These are phyloP conservation scores for Gloeophyllum trabeum DNA, from an alignment of 768 basidiomycete genomes.

Conservation along the genomic window DNA sequence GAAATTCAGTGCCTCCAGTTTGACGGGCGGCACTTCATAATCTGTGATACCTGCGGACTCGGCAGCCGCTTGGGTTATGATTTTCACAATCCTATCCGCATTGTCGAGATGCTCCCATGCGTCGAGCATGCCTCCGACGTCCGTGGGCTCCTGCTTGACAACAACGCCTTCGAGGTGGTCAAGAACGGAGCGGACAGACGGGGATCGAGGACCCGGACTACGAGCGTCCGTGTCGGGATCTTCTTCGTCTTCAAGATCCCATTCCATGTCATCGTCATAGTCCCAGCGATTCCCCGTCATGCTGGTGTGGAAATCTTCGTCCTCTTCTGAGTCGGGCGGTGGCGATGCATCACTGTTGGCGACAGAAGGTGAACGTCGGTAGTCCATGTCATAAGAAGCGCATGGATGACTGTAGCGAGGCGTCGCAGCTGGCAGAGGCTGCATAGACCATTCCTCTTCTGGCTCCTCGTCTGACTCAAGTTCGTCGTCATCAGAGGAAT, in stretches of 20 bases:
- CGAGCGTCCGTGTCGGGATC: conserved; percentile 44
- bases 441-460: background rate
- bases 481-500: background rate
- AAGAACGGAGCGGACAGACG: conserved; percentile 32
- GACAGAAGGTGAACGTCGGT: conserved; percentile 49
- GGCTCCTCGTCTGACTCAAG: conserved; percentile 12
- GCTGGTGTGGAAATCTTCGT: conserved; percentile 27
- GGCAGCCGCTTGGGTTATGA: conserved; percentile 26
- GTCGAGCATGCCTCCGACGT: conserved; percentile 55
- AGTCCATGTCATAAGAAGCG: conserved; percentile 20
- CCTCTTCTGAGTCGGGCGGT: conserved; percentile 63
- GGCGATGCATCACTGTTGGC: conserved; percentile 49
- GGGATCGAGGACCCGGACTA: conserved; percentile 52
- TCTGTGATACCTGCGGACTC: conserved; percentile 9
- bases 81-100: conserved; percentile 31
- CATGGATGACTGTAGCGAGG: conserved; percentile 46
- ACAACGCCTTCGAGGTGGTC: conserved; percentile 17
- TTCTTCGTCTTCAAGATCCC: conserved; percentile 30
- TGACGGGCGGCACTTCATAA: conserved; percentile 19
- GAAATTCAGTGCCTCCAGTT: conserved; percentile 30
- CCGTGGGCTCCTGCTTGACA: conserved; percentile 49
- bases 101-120: conserved; percentile 59
- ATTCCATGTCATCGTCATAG: conserved; percentile 15
- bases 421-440: conserved; percentile 45
- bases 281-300: conserved; percentile 19